Evolutionary conservation across 2,329 filamentous ascomycete species (phyloP).

Genomic region (Alternaria ventricosa): DNA sequence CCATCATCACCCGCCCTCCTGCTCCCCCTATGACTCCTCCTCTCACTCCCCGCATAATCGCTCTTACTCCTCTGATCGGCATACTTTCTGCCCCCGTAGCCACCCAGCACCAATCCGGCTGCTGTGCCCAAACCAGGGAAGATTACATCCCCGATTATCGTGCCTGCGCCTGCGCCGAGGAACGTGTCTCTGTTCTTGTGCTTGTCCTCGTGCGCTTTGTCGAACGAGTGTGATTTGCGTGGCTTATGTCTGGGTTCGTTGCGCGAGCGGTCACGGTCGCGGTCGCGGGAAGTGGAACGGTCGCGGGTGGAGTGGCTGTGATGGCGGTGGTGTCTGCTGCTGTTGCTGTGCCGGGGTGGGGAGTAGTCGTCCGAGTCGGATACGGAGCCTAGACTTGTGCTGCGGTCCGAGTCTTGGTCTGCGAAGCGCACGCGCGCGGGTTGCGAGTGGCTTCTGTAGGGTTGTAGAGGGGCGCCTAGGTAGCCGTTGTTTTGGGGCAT

Average conservation of each 20-base stretch:
- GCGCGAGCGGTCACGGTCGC: background rate
- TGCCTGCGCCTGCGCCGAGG: constrained; percentile 54
- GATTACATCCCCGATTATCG: constrained; percentile 53
- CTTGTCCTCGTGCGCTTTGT: constrained; percentile 18
- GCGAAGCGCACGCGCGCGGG: constrained; percentile 42
- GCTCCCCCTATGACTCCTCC: constrained; percentile 37
- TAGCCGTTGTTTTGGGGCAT: constrained; percentile 26
- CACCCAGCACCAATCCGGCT: constrained; percentile 50
- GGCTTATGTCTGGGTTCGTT: constrained; percentile 3
- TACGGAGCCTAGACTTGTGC: constrained; percentile 22
- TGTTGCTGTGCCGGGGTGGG: constrained; percentile 19
- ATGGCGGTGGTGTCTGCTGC: constrained; percentile 22
- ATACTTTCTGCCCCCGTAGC: constrained; percentile 52
- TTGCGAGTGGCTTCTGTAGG: constrained; percentile 38
- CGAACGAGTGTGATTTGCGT: background rate
- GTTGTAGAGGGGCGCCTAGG: constrained; percentile 36
- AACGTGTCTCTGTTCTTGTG: constrained; percentile 50
- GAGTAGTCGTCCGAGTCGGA: constrained; percentile 28
- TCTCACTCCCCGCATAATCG: constrained; percentile 13
- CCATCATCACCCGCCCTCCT: constrained; percentile 46
- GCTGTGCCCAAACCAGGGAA: constrained; percentile 54
- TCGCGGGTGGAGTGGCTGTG: constrained; percentile 1
- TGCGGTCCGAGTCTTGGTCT: constrained; percentile 29
- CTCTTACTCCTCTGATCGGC: constrained; percentile 42
- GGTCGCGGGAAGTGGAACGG: constrained; percentile 16